Conservation (phyloP, 2,329 filamentous ascomycete species). For the Trichoderma sp. region DNA sequence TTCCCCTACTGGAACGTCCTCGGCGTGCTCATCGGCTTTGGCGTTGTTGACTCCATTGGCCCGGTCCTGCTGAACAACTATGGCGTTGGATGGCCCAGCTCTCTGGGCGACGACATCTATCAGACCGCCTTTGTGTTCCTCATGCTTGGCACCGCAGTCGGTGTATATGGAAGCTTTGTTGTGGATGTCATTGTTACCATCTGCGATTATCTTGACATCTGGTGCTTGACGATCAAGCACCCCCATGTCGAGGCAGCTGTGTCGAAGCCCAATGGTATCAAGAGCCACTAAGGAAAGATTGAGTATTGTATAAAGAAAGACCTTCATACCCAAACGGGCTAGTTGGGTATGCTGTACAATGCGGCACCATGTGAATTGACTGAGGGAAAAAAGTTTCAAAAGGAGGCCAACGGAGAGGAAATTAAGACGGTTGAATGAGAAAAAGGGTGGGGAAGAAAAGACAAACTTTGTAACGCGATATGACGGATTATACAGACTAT, state of each 20-base stretch:
- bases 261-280: conserved; percentile 41
- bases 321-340: background rate
- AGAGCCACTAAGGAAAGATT: conserved; percentile 34
- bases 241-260: conserved; percentile 51
- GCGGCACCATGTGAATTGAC: background rate
- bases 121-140: conserved; percentile 90
- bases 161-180: conserved; percentile 96
- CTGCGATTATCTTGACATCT: conserved; percentile 97
- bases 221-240: conserved; percentile 97
- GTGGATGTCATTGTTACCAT: conserved; percentile 97
- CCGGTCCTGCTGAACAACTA: conserved; percentile 61
- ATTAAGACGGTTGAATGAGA: background rate
- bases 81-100: conserved; percentile 74
- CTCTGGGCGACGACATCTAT: conserved; percentile 74
- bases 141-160: conserved; percentile 79
- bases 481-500: background rate
- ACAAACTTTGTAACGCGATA: conserved; percentile 1
- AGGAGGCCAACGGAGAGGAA: background rate
- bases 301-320: background rate
- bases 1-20: conserved; percentile 94
- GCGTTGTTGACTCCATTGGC: conserved; percentile 78
- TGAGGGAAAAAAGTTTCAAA: background rate
- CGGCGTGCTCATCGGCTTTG: conserved; percentile 73
- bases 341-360: background rate
- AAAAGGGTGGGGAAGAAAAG: background rate